phyloP scores from a whole-genome alignment of 1,284 basidiomycete genomes.

The Ganoderma lucidum region DNA sequence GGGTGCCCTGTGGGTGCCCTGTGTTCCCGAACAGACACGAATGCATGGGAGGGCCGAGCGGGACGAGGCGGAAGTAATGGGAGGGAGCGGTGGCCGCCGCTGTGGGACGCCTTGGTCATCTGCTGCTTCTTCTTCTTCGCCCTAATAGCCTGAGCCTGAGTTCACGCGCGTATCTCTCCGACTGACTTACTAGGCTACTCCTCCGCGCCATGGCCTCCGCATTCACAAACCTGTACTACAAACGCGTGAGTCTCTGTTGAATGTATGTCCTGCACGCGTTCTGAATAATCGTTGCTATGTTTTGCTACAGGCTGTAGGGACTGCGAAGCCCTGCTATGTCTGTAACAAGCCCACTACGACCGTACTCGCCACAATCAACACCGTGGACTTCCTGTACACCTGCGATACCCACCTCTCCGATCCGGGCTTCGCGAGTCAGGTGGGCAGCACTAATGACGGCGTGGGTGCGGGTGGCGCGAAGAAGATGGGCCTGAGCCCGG shows the following conservation, averaged over 20 bases:
- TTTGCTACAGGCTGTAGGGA: constrained; percentile 63
- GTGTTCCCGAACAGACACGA: constrained; percentile 17
- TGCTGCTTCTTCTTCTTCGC: constrained; percentile 17
- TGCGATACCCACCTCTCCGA: constrained; percentile 76
- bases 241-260: constrained; percentile 63
- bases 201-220: constrained; percentile 67
- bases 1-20: neutral
- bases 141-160: neutral
- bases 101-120: constrained; percentile 26
- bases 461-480: constrained; percentile 43
- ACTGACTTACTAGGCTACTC: constrained; percentile 13
- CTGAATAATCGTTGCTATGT: neutral
- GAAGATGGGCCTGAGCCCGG: constrained; percentile 58
- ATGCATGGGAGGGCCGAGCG: constrained; percentile 16
- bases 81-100: constrained; percentile 12
- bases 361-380: constrained; percentile 77
- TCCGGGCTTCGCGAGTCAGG: constrained; percentile 69
- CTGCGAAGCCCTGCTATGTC: constrained; percentile 73
- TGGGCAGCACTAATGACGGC: constrained; percentile 49
- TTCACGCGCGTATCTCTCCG: constrained; percentile 18
- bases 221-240: constrained; percentile 83
- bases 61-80: constrained; percentile 22
- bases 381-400: constrained; percentile 79
- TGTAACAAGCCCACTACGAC: constrained; percentile 78
- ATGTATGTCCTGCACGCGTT: constrained; percentile 8